Conservation (phyloP, 305 asterid genomes). For the Nicotiana rustica region DNA sequence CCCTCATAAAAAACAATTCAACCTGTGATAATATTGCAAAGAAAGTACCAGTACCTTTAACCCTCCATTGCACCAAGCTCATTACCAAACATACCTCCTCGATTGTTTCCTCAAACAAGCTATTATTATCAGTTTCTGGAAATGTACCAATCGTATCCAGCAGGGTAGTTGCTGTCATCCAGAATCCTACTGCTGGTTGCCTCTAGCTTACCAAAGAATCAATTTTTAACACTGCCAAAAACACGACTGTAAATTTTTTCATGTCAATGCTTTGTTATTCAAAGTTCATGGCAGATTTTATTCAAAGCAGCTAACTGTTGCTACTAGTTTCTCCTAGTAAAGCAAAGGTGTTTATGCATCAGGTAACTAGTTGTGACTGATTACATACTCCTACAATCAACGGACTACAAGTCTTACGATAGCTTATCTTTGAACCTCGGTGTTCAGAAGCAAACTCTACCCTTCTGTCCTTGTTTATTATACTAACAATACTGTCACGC, state of each 20-base stretch:
- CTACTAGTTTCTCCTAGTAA: slow-evolving; percentile 20
- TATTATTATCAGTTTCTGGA: neutral
- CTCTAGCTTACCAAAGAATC: neutral
- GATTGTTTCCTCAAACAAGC: neutral
- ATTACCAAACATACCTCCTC: neutral
- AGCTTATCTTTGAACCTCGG: neutral
- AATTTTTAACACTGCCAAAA: neutral
- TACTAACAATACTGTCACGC: neutral
- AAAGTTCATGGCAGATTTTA: slow-evolving; percentile 21
- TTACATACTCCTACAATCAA: slow-evolving; percentile 19
- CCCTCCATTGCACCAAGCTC: neutral
- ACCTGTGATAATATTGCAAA: neutral
- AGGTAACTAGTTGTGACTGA: slow-evolving; percentile 3
- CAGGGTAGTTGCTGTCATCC: neutral
- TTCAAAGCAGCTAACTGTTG: neutral
- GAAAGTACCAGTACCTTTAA: neutral
- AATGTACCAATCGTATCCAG: neutral
- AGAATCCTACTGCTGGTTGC: neutral
- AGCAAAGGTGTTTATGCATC: neutral
- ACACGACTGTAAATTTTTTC: neutral
- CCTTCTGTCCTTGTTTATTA: neutral
- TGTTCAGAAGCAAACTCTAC: slow-evolving; percentile 13
- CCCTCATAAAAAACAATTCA: neutral
- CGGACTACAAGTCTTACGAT: neutral
- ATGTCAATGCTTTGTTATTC: neutral